A percentile compares a stretch with the other conserved stretches of the same genome.
Evolutionary conservation across 2,329 filamentous ascomycete genomes (phyloP).

Genomic region (Dactylellina parvicollis): DNA sequence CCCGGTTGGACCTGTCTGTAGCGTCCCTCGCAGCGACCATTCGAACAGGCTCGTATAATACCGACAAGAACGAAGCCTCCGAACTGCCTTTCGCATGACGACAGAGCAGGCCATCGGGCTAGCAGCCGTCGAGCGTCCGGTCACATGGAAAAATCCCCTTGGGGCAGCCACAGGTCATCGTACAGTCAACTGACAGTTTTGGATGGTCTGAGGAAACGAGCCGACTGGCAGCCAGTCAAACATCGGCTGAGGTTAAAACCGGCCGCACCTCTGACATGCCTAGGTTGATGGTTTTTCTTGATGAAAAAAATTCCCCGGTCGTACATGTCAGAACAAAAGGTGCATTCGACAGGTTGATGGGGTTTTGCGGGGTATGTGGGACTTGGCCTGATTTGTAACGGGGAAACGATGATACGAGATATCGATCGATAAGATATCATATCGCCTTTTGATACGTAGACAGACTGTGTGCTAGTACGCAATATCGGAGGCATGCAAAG

Average conservation of each 20-base stretch:
- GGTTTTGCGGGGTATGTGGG: slow-evolving; percentile 23
- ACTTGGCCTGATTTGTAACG: slow-evolving; percentile 30
- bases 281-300: background rate
- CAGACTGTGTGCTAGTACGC: background rate
- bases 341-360: background rate
- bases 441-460: background rate
- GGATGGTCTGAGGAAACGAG: slow-evolving; percentile 32
- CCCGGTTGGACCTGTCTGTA: too few species aligned
- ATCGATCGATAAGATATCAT: slow-evolving; percentile 8
- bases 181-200: background rate
- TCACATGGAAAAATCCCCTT: slow-evolving; percentile 32
- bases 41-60: background rate
- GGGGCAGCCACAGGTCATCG: slow-evolving; percentile 1
- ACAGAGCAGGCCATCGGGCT: slow-evolving; percentile 3
- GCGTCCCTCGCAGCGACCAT: too few species aligned
- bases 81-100: slow-evolving; percentile 31
- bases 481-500: background rate
- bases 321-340: background rate
- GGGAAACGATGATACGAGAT: slow-evolving; percentile 50
- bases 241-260: slow-evolving; percentile 9
- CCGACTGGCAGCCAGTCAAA: slow-evolving; percentile 37
- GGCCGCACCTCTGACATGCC: slow-evolving; percentile 13
- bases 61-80: background rate
- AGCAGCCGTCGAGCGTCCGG: slow-evolving; percentile 16
- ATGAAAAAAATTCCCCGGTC: background rate